Evolutionary conservation across 768 basidiomycete species (phyloP), one percentile per base, ranked within the genome.

Genomic region (Russula virescens): DNA sequence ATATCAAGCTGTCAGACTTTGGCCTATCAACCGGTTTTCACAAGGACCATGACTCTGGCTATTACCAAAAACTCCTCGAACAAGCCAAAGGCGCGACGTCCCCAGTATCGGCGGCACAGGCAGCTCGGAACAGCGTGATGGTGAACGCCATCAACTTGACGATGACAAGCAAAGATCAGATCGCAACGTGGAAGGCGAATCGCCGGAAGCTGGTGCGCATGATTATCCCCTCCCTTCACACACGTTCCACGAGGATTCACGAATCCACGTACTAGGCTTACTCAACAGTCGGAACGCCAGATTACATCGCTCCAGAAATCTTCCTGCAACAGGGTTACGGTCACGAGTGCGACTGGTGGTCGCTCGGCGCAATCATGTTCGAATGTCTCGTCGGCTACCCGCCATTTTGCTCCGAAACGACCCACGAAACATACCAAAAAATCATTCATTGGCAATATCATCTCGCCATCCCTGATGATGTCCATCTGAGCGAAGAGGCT

Each of bases 261-360:
- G 55, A 50, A 8, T 50, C 43, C 56, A 50, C 61, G n/a, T n/a
- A 10, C 23, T 62, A 94, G 92, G 96, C 96, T 4, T 99, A 95
- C 75, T 98, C 95, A 3, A 98, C 97, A 13, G 96, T 98, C 65
- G 95, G 95, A 45, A 98, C 95, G 26, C 95, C 94, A 4, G 96
- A 98, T 74, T 83, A 97, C 74, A 97, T 98, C 69, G 94, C 96
- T 3, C 94, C 95, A 0, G 95, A 98, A 73, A 97, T 98, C 70
- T 98, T 98, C 80, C 74, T 89, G 63, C 93, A 95, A 73, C 88
- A 91, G 71, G 97, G 97, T n/a, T 98, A 98, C 73, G 94, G 92
- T 25, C 92, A 95, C 70, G 95, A 96, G 74, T 98, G 95, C 71
- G 97, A 99, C 74, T 98, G 95, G 94, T 99, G 97, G 97, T 97